Evolutionary conservation across 768 basidiomycete genomes (phyloP), one percentile per base, ranked within the genome.

Genomic region (Rhodosporidiobolus sp.): DNA sequence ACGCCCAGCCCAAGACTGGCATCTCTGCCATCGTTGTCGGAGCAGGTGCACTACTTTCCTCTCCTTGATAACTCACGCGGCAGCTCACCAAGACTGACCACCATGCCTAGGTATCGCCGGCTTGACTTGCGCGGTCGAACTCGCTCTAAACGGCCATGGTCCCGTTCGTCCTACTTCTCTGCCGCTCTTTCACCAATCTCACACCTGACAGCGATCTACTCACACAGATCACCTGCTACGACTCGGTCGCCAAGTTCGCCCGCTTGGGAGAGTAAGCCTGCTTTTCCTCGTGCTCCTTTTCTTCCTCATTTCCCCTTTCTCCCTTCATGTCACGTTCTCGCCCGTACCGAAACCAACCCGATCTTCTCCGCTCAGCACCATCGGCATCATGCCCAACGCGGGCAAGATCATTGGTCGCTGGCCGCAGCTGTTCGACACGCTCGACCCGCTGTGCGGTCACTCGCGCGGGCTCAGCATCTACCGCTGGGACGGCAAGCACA

Each of bases 301-400:
- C 8, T 14, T 35, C 56, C 46, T 22, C 46, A 10, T 48, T 48
- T 17, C 46, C 17, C 46, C 46, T 48, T 48, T 17, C 10, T 19
- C 46, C 10, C 20, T 22, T 22, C 30, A 11, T 30, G 28, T 16
- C 30, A n/a, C 11, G 9, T 26, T 14, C n/a, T 52, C 26, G 6
- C n/a, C 20, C 26, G 8, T 26, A 3, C 50, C 5, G 24, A 4
- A 7, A 19, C 9, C 24, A 49, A 19, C 50, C 16, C 30, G 14
- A 4, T 8, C 30, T 5, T 9, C 16, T 22, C 14, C 46, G 9
- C 30, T 11, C 35, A 57, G 56, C 56, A 57, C 54, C 16, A 57
- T 68, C 43, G 67, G 67, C 24, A 63, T 54, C 32, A 52, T 63
- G 62, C 48, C 49, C 14, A 50, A 54, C 52, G 62, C 62, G 2